These are phyloP conservation scores for Clavaria fumosa DNA, from an alignment of 768 basidiomycete species.

Conservation along the genomic window DNA sequence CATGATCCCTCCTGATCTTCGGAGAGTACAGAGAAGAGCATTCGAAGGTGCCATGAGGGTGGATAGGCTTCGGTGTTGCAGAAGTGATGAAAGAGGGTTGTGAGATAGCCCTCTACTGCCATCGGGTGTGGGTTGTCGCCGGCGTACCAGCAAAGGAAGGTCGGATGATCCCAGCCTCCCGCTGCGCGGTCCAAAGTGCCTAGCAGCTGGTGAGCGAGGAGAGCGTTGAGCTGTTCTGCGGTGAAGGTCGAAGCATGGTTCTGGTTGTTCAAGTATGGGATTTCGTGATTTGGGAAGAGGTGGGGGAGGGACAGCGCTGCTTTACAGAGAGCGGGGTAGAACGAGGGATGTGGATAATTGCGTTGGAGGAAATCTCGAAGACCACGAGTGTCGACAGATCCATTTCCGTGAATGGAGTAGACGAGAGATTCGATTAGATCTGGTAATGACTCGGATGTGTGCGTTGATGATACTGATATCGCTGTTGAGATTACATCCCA, in stretches of 20 bases:
- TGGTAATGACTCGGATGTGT: constrained; percentile 10
- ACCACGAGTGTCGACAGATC: constrained; percentile 12
- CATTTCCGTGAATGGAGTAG: constrained; percentile 20
- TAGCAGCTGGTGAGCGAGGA: constrained; percentile 19
- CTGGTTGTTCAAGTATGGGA: constrained; percentile 12
- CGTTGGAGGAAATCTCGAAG: constrained; percentile 11
- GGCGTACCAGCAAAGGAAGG: constrained; percentile 21
- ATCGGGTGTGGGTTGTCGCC: constrained; percentile 15
- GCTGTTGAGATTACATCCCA: constrained; percentile 17
- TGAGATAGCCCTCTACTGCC: constrained; percentile 18
- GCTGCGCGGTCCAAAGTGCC: constrained; percentile 17
- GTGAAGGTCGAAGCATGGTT: constrained; percentile 11
- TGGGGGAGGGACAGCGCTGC: constrained; percentile 16
- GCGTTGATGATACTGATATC: constrained; percentile 12
- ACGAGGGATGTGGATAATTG: constrained; percentile 9
- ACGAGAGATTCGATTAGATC: constrained; percentile 18
- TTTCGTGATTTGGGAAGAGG: constrained; percentile 14
- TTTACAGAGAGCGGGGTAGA: constrained; percentile 12
- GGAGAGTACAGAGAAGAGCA: constrained; percentile 2
- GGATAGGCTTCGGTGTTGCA: neutral
- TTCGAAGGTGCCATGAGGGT: constrained; percentile 3
- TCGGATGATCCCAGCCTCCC: constrained; percentile 17
- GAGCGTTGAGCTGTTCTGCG: constrained; percentile 13
- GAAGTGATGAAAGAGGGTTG: constrained; percentile 19
- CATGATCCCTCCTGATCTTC: constrained; percentile 3